phyloP scores from a whole-genome alignment of 2,329 filamentous ascomycete genomes.

The Cladosporium halotolerans region DNA sequence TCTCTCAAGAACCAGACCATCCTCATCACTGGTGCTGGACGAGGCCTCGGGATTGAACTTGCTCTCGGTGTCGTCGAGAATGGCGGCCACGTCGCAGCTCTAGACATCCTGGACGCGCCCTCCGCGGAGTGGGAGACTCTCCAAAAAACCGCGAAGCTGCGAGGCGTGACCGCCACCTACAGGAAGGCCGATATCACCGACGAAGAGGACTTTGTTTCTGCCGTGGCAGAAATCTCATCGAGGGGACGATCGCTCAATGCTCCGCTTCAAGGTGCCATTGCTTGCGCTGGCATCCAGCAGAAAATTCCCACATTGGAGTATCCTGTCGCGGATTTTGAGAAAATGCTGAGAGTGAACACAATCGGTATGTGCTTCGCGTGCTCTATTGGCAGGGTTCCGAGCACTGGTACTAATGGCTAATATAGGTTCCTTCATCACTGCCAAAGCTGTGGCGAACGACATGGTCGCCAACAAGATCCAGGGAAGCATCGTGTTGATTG shows the following conservation, averaged over 20 bases:
- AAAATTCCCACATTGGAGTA: conserved; percentile 29
- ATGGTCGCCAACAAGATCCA: conserved; percentile 28
- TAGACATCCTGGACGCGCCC: conserved; percentile 14
- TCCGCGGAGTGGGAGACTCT: conserved; percentile 7
- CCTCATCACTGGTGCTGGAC: conserved; percentile 26
- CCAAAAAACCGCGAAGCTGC: conserved; percentile 49
- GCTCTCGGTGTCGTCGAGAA: conserved; percentile 26
- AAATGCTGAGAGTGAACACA: conserved; percentile 34
- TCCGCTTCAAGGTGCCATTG: conserved; percentile 32
- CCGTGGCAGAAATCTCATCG: conserved; percentile 6
- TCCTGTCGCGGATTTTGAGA: conserved; percentile 27
- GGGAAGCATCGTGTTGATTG: conserved; percentile 35
- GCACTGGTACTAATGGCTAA: background rate
- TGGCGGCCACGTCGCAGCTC: conserved; percentile 24
- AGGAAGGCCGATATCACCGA: conserved; percentile 12
- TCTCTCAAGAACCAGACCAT: conserved; percentile 20
- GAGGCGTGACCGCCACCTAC: conserved; percentile 5
- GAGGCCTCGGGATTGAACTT: conserved; percentile 27
- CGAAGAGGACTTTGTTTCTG: conserved; percentile 7
- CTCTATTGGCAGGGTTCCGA: no score
- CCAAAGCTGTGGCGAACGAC: conserved; percentile 29
- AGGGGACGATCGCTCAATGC: conserved; percentile 4
- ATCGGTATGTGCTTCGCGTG: background rate
- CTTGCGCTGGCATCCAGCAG: conserved; percentile 24
- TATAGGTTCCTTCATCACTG: conserved; percentile 31